These are phyloP conservation scores for Ophiostoma himal-ulmi DNA, from an alignment of 2,329 filamentous ascomycete species.

Conservation along the genomic window DNA sequence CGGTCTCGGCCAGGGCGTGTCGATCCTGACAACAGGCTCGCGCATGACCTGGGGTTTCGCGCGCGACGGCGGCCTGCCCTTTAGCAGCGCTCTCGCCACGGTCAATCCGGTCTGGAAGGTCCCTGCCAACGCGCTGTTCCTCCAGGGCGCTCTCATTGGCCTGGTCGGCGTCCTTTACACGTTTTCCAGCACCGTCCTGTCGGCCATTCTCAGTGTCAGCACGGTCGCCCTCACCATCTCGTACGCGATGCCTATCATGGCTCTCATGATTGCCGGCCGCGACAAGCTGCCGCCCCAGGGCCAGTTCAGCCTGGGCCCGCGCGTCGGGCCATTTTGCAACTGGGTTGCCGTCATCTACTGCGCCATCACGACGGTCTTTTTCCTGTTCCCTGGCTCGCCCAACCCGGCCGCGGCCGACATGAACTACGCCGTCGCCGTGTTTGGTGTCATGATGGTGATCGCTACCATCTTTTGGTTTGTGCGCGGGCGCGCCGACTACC, in stretches of 20 bases:
- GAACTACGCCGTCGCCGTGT: conserved; percentile 26
- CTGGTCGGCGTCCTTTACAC: conserved; percentile 39
- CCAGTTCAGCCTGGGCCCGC: conserved; percentile 19
- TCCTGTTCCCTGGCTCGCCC: conserved; percentile 24
- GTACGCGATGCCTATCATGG: conserved; percentile 45
- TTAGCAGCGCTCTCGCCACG: conserved; percentile 36
- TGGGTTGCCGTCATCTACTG: conserved; percentile 24
- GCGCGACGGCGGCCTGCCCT: conserved; percentile 41
- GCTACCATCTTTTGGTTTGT: conserved; percentile 25
- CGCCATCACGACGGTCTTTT: conserved; percentile 25
- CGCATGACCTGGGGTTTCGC: conserved; percentile 43
- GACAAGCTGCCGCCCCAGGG: conserved; percentile 44
- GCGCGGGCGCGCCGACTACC: conserved; percentile 21
- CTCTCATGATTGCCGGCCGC: conserved; percentile 45
- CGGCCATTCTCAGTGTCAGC: conserved; percentile 50
- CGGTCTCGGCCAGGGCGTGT: conserved; percentile 34
- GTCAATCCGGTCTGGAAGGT: conserved; percentile 38
- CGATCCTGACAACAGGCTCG: conserved; percentile 35
- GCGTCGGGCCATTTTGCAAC: conserved; percentile 22
- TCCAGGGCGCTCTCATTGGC: conserved; percentile 21
- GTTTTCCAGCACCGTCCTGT: conserved; percentile 48
- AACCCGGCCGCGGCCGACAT: conserved; percentile 23
- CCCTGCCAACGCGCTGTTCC: conserved; percentile 29
- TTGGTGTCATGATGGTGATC: conserved; percentile 25
- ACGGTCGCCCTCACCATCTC: conserved; percentile 52